These are phyloP conservation scores for Purpureocillium takamizusanense DNA, from an alignment of 2,329 filamentous ascomycete genomes.

Conservation along the genomic window DNA sequence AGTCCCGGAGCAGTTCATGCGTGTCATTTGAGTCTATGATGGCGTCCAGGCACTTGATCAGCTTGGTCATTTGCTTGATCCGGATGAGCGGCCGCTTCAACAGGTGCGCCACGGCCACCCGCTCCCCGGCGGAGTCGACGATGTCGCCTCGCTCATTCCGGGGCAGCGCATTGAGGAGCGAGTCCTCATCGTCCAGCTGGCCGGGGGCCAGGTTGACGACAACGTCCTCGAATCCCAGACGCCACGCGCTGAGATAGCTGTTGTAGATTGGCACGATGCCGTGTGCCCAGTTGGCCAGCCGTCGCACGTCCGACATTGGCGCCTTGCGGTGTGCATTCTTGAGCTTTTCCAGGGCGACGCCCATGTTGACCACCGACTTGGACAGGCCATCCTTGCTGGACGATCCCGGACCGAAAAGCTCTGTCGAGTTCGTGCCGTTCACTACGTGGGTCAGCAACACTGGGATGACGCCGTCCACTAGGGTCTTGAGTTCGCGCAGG, in stretches of 20 bases:
- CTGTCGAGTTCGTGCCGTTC: conserved; percentile 55
- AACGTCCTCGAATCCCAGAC: conserved; percentile 87
- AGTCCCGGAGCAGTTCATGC: conserved; percentile 35
- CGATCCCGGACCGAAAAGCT: conserved; percentile 54
- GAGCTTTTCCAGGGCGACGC: conserved; percentile 76
- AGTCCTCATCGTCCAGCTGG: conserved; percentile 47
- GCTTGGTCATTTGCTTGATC: conserved; percentile 78
- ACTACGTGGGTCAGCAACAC: conserved; percentile 82
- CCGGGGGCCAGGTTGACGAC: conserved; percentile 84
- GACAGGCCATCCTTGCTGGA: conserved; percentile 54
- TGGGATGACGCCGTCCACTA: conserved; percentile 92
- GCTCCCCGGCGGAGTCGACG: conserved; percentile 68
- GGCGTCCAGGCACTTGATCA: conserved; percentile 60
- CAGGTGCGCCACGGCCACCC: conserved; percentile 88
- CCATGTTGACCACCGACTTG: conserved; percentile 90
- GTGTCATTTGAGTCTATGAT: conserved; percentile 39
- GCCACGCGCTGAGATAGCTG: conserved; percentile 81
- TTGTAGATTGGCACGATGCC: conserved; percentile 70
- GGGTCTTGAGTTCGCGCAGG: conserved; percentile 78
- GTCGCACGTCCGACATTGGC: conserved; percentile 61
- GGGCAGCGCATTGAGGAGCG: conserved; percentile 48
- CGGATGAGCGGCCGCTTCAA: conserved; percentile 82
- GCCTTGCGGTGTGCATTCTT: conserved; percentile 73
- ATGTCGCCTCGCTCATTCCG: conserved; percentile 58
- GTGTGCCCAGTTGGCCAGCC: conserved; percentile 73